Base-by-base conservation (phyloP, 768 basidiomycete species). In the Leccinum boreale region DNA sequence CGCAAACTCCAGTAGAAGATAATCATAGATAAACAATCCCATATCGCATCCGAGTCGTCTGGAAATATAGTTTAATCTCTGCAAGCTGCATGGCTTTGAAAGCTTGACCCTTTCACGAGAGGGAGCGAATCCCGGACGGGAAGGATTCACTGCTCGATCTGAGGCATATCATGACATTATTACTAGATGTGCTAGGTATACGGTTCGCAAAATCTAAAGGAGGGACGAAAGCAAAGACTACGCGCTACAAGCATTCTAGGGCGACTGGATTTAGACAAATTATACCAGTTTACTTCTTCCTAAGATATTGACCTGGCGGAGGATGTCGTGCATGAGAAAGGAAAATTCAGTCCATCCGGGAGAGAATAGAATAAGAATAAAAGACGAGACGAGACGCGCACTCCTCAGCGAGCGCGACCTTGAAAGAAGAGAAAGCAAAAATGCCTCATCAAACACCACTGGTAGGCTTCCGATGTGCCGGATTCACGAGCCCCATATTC, bases 401-500 rank as follows among this genome's bases (percentile, higher is more conserved):
- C 10, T 39, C n/a, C 19, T 19, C 42, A 44, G 19, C 39, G 39
- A 39, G 39, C 14, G n/a, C 11, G 19, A 44, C 19, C 42, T 19
- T 44, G 42, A 19, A 19, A 5, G 8, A 39, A 39, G 39, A n/a
- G 39, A 44, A 44, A 11, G 42, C 24, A 19, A 19, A 19, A 19
- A 19, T 19, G 42, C 10, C 5, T 19, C 42, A 44, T 19, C 3
- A 9, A 44, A 10, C 10, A 44, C 42, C 42, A 44, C 5, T 19
- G 42, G 19, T 44, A 44, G 19, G 42, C 19, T 5, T 17, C 42
- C 67, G 67, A 14, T 59, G 66, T 0, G 57, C 51, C 1, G 61
- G 57, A 17, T 66, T 59, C 49, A 78, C 67, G 14, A 85, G 68
- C 31, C 76, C 79, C 58, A 86, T 67, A 52, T 78, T 76, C 23